phyloP scores from a whole-genome alignment of 768 basidiomycete species.

The Piloderma croceum region DNA sequence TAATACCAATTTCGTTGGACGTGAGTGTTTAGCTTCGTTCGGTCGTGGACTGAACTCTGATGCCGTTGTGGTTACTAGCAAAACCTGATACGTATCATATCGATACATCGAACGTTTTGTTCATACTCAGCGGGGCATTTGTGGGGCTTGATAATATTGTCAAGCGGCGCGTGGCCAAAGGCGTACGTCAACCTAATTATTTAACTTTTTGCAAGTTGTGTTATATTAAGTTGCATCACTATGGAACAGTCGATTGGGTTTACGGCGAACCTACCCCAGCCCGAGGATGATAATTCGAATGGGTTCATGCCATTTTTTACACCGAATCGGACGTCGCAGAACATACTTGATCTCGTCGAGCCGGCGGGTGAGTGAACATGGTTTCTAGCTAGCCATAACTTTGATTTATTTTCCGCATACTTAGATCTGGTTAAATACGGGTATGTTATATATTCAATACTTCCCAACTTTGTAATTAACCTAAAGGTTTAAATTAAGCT shows the following conservation, averaged over 20 bases:
- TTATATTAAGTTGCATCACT: conserved; percentile 1
- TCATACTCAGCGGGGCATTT: conserved; percentile 92
- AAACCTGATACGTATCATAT: conserved; percentile 68
- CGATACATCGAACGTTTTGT: conserved; percentile 89
- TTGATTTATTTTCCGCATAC: background rate
- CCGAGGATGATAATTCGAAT: conserved; percentile 30
- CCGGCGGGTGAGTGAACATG: conserved; percentile 45
- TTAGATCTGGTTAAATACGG: conserved; percentile 83
- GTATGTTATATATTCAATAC: conserved; percentile 31
- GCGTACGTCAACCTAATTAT: conserved; percentile 45
- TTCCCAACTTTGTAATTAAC: background rate
- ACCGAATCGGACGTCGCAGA: conserved; percentile 51
- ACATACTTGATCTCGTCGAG: conserved; percentile 64
- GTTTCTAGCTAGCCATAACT: background rate
- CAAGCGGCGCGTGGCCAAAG: conserved; percentile 74
- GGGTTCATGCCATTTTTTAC: conserved; percentile 68
- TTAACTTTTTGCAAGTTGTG: conserved; percentile 3
- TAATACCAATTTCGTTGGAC: conserved; percentile 25
- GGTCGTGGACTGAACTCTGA: background rate
- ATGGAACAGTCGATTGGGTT: conserved; percentile 83
- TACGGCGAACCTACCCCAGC: conserved; percentile 44
- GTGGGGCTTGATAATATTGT: conserved; percentile 85
- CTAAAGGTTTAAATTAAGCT: conserved; percentile 34
- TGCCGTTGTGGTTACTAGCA: conserved; percentile 34
- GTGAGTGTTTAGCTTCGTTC: conserved; percentile 20